These are phyloP conservation scores for Wickerhamiella slavikovae DNA, from an alignment of 805 yeast genomes.

Conservation along the genomic window DNA sequence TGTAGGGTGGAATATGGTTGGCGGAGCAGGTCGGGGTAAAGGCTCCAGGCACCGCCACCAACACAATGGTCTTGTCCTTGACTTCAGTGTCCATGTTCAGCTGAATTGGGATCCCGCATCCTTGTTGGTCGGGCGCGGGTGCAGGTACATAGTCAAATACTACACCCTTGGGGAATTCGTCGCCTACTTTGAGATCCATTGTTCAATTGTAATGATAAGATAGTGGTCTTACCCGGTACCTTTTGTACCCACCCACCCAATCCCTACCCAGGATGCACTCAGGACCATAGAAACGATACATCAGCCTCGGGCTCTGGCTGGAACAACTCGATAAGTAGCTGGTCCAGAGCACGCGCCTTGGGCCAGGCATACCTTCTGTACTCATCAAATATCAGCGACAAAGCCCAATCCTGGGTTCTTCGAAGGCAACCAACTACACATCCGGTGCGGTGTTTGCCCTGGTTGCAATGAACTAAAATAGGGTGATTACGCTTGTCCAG, in stretches of 20 bases:
- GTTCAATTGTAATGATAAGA: no score
- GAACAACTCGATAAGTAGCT: constrained; percentile 82
- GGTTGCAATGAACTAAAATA: constrained; percentile 76
- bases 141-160: constrained; percentile 18
- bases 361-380: constrained; percentile 89
- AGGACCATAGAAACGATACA: no score
- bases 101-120: constrained; percentile 16
- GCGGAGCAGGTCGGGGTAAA: constrained; percentile 69
- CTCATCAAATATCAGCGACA: constrained; percentile 88
- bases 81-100: constrained; percentile 21
- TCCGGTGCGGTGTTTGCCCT: constrained; percentile 95
- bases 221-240: no score
- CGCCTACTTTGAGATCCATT: constrained; percentile 7
- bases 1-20: constrained; percentile 50
- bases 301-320: no score
- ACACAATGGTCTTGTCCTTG: constrained; percentile 32
- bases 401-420: constrained; percentile 75
- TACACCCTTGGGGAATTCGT: constrained; percentile 16
- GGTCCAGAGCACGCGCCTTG: constrained; percentile 86
- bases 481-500: constrained; percentile 81
- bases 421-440: constrained; percentile 87
- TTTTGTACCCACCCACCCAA: no score
- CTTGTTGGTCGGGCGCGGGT: constrained; percentile 13
- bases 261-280: no score
- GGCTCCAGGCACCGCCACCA: constrained; percentile 72